Conservation (phyloP, 2,329 filamentous ascomycete species). For the Penicillium sp. region DNA sequence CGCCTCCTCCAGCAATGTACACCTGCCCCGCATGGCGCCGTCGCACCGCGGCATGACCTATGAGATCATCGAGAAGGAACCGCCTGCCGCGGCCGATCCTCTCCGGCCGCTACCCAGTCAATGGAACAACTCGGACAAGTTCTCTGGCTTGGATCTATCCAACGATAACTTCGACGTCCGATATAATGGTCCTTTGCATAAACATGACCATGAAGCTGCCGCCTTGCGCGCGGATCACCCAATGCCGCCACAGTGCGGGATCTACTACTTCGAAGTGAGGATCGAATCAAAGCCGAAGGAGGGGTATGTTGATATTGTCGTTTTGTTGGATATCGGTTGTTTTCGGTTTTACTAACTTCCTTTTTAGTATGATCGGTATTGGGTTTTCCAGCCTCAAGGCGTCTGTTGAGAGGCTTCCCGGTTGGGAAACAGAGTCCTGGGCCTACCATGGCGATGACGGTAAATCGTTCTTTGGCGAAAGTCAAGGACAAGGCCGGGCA, state of each 20-base stretch:
- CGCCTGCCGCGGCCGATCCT: conserved; percentile 58
- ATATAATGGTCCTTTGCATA: conserved; percentile 57
- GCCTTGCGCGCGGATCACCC: conserved; percentile 78
- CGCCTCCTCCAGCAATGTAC: conserved; percentile 58
- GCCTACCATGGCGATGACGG: conserved; percentile 68
- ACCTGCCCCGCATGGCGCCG: conserved; percentile 58
- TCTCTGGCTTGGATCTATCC: conserved; percentile 68
- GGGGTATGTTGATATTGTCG: conserved; percentile 49
- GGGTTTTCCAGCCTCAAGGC: conserved; percentile 62
- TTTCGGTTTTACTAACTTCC: conserved; percentile 7
- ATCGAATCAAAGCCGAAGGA: conserved; percentile 67
- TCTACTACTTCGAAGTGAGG: conserved; percentile 87
- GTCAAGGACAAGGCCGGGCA: conserved; percentile 52
- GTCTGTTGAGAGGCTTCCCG: conserved; percentile 60
- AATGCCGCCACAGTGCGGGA: conserved; percentile 85
- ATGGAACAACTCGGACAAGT: conserved; percentile 81
- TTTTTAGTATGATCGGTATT: conserved; percentile 48
- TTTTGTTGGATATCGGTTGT: background rate
- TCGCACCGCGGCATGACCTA: conserved; percentile 76
- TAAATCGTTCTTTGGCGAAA: conserved; percentile 60
- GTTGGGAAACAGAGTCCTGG: conserved; percentile 66
- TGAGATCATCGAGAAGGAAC: conserved; percentile 76
- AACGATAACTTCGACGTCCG: conserved; percentile 71
- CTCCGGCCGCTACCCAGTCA: conserved; percentile 71
- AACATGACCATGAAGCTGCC: conserved; percentile 71